Evolutionary conservation across 1,284 basidiomycete genomes (phyloP).

Genomic region (Caloboletus firmus): DNA sequence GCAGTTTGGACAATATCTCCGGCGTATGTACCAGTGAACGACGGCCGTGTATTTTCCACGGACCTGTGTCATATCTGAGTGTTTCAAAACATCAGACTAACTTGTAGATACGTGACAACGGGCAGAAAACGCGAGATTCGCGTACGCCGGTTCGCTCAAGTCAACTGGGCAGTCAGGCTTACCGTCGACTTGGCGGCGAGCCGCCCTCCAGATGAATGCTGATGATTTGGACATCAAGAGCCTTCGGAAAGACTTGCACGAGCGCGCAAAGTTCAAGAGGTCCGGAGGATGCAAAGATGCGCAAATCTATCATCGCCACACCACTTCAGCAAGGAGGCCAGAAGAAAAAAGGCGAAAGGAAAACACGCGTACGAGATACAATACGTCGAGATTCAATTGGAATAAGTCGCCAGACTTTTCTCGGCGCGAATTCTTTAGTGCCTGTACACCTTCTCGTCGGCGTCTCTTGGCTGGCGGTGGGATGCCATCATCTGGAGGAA

Average conservation of each 20-base stretch:
- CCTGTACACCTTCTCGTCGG: background rate
- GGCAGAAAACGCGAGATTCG: slow-evolving; percentile 20
- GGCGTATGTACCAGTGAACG: slow-evolving; percentile 7
- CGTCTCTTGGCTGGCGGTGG: background rate
- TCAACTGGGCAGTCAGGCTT: slow-evolving; percentile 28
- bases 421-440: background rate
- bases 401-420: background rate
- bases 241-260: slow-evolving; percentile 16
- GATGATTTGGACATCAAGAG: slow-evolving; percentile 17
- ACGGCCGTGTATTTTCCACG: background rate
- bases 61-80: background rate
- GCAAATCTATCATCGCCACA: background rate
- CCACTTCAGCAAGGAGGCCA: background rate
- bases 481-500: background rate
- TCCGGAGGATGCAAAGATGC: slow-evolving; percentile 8
- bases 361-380: slow-evolving; percentile 4
- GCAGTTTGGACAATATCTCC: slow-evolving; percentile 13
- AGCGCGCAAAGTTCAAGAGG: slow-evolving; percentile 18
- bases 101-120: slow-evolving; percentile 8
- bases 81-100: background rate
- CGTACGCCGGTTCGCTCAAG: slow-evolving; percentile 33
- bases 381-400: slow-evolving; percentile 6
- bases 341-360: background rate
- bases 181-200: background rate
- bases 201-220: slow-evolving; percentile 16